Conservation (phyloP, 768 basidiomycete genomes). For the Thelephora aurantiotincta region DNA sequence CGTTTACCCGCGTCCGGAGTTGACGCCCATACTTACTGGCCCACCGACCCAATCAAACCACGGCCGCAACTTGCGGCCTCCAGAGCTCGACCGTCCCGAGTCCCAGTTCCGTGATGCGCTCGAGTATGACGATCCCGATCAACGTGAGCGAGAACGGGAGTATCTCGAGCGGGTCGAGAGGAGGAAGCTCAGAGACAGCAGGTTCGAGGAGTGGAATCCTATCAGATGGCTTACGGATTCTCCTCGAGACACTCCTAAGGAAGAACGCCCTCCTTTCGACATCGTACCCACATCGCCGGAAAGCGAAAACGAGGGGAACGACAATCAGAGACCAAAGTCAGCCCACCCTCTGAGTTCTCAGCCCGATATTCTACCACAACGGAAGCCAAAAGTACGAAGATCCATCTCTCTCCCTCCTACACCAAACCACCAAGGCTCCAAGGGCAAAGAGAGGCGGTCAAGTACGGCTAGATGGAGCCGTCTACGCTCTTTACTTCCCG, state of each 20-base stretch:
- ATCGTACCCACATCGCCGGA: not conserved
- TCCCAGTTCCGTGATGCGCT: conserved; percentile 51
- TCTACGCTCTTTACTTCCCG: conserved; percentile 52
- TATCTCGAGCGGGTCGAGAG: conserved; percentile 38
- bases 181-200: conserved; percentile 27
- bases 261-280: conserved; percentile 6
- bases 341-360: not conserved
- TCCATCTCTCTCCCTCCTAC: not conserved
- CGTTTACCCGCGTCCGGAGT: conserved; percentile 10
- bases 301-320: not conserved
- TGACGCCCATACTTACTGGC: conserved; percentile 15
- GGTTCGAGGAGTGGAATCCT: conserved; percentile 36
- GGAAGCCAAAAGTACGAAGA: not conserved
- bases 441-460: conserved; percentile 1
- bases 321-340: not conserved
- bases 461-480: conserved; percentile 41
- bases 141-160: conserved; percentile 25
- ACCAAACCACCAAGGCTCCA: not conserved
- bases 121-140: conserved; percentile 26
- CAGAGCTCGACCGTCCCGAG: conserved; percentile 21
- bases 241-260: conserved; percentile 5
- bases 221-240: conserved; percentile 28
- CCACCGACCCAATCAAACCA: conserved; percentile 18
- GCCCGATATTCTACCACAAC: not conserved
- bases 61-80: conserved; percentile 20